Evolutionary conservation across 2,329 filamentous ascomycete species (phyloP).

Genomic region (Aspergillus terreus): DNA sequence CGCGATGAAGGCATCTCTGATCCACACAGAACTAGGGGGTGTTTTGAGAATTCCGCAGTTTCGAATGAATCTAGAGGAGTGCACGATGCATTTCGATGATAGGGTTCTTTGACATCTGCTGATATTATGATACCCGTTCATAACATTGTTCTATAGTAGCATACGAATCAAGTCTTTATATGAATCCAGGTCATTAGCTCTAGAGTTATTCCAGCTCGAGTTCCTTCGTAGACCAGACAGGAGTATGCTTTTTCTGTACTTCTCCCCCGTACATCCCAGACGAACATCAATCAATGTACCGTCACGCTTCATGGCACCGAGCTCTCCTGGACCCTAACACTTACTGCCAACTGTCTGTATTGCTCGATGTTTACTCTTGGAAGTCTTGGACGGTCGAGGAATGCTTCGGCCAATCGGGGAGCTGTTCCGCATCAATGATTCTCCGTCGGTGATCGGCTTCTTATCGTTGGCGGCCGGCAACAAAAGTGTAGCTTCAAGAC

Average conservation of each 20-base stretch:
- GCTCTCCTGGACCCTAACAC: neutral
- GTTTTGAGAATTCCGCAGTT: slow-evolving; percentile 14
- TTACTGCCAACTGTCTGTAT: neutral
- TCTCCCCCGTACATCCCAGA: neutral
- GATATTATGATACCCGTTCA: neutral
- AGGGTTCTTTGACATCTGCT: slow-evolving; percentile 8
- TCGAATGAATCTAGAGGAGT: slow-evolving; percentile 12
- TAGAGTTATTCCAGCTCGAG: neutral
- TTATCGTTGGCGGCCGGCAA: slow-evolving; percentile 13
- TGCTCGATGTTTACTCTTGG: neutral
- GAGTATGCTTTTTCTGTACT: too few relatives aligned
- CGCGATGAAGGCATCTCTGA: slow-evolving; percentile 99
- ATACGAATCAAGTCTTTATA: too few relatives aligned
- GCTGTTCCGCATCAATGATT: slow-evolving; percentile 21
- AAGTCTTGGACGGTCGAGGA: neutral
- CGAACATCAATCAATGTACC: neutral
- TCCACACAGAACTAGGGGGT: slow-evolving; percentile 51
- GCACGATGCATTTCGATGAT: slow-evolving; percentile 8
- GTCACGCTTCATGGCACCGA: neutral
- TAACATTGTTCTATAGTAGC: too few relatives aligned
- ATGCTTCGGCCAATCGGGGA: neutral
- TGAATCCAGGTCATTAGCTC: neutral
- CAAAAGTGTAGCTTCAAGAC: neutral
- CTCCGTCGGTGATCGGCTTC: slow-evolving; percentile 16
- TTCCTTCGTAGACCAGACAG: too few relatives aligned